Base-by-base conservation (phyloP, 2,329 filamentous ascomycete species). In the Tolypocladium sp. region DNA sequence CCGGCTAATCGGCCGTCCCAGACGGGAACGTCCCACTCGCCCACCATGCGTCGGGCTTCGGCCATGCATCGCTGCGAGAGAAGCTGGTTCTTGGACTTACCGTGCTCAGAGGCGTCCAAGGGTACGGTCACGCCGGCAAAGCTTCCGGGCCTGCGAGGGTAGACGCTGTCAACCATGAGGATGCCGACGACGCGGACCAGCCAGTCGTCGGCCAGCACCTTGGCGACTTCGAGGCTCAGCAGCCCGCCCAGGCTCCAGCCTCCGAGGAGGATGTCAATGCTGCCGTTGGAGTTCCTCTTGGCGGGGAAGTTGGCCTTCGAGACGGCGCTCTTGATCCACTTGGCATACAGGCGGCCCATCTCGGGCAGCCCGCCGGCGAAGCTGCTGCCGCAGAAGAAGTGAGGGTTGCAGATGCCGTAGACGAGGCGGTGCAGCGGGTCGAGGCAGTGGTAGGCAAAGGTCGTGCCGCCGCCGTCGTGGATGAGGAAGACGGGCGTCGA, bases 401-500 rank as follows among this genome's bases (percentile, higher is more conserved):
- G 72, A 5, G 82, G 80, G 66, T 86, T 86, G 60, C 76, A 70
- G 58, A 86, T 81, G 57, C 77, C 83, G 62, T 80, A 83, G 42
- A 83, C 69, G 22, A 73, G 69, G 6, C 83, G 80, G 40, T 71
- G 69, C 27, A 85, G 71, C 1, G 73, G 65, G 22, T 77, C 74
- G 4, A 86, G 73, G 62, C 78, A 80, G 69, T 82, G 77, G 67
- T 86, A 86, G 63, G 76, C 77, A 65, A 82, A 84, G 2, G 77
- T 79, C 2, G 83, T 86, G 66, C 83, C 83, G 63, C 83, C 82
- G 63, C 83, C 83, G 62, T 86, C 83, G 69, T 86, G 83, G 44
- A 85, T 72, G 51, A 86, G 75, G 59, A 86, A 72, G 54, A 84
- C 71, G 2, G 83, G 82, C n/a, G 73, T 73, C 30, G 66, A 61